Evolutionary conservation across 768 basidiomycete genomes (phyloP), one percentile per base, ranked within the genome.

Genomic region (Amanita muscaria): DNA sequence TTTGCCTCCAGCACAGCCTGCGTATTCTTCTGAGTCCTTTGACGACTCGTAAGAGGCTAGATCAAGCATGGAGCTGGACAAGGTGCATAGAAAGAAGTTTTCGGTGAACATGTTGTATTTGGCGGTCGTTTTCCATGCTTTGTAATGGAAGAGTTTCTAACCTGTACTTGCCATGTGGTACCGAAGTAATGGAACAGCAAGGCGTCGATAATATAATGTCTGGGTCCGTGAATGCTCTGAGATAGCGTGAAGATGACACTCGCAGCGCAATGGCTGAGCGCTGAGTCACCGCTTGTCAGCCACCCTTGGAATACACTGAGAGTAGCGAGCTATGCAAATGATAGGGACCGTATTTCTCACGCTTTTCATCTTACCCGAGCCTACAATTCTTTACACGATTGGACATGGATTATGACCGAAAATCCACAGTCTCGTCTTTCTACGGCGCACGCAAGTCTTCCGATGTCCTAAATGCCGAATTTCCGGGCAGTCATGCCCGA

Each of bases 401-500:
- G 40, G 25, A 14, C 56, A 87, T 86, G 85, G 85, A 87, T 51
- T 70, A 75, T 54, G 86, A 87, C 65, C 74, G 83, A 56, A 85
- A 83, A 62, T 86, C 87, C 4, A 74, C 75, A 1, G 81, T 83
- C 4, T 88, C 86, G 7, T 88, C 85, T 3, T 88, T 87, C 68
- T 88, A 86, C 51, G 81, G 78, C 16, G 75, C 67, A 11, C 74
- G 76, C 29, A 77, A 78, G 59, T 58, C 65, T 46, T 73, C 84
- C 49, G 80, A 88, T 54, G 74, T 69, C 23, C 69, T 85, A 39
- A 79, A 79, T 53, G 58, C 66, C 46, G 72, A 80, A 53, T 74
- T 67, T 43, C 67, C 70, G 7, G 59, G 66, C 11, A 57, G 64
- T 15, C 52, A 54, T 38, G 52, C 52, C 48, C 70, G 73, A 48